Conservation (phyloP, 1,284 basidiomycete genomes). For the Sanguinoderma infundibulare region DNA sequence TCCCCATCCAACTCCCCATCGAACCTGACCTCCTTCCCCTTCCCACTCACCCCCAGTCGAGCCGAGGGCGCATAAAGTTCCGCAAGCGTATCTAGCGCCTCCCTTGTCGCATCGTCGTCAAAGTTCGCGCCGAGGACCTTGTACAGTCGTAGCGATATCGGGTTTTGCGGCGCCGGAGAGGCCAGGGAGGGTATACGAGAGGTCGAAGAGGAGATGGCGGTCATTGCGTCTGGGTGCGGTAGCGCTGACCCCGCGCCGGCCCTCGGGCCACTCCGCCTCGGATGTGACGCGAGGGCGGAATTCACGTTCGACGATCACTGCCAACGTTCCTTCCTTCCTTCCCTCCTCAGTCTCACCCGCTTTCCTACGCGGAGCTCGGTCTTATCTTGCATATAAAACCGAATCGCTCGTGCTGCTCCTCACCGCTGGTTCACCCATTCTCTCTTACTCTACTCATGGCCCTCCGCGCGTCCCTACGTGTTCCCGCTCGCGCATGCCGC, state of each 20-base stretch:
- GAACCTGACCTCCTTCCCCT: slow-evolving; percentile 37
- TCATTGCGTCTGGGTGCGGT: slow-evolving; percentile 19
- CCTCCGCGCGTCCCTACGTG: slow-evolving; percentile 15
- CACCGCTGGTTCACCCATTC: too few relatives aligned
- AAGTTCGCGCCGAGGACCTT: slow-evolving; percentile 88
- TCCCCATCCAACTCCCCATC: slow-evolving; percentile 33
- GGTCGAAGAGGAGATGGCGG: slow-evolving; percentile 26
- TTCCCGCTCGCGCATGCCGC: slow-evolving; percentile 7
- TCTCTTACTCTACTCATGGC: slow-evolving; percentile 10
- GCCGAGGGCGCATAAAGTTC: slow-evolving; percentile 61
- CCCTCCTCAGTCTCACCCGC: not conserved
- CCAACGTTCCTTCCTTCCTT: not conserved
- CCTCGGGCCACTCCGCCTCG: not conserved
- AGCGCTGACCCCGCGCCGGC: not conserved
- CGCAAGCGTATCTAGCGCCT: slow-evolving; percentile 85
- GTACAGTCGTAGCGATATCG: slow-evolving; percentile 83
- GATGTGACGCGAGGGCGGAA: not conserved
- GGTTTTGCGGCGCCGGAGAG: slow-evolving; percentile 49
- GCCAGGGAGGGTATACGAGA: slow-evolving; percentile 22
- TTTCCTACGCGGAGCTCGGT: not conserved
- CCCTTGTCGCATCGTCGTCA: slow-evolving; percentile 78
- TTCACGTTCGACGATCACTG: not conserved
- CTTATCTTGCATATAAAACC: not conserved
- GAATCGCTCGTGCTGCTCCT: not conserved
- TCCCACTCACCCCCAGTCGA: slow-evolving; percentile 12